Conservation (phyloP, 2,329 filamentous ascomycete species). For the Colletotrichum spinosum region DNA sequence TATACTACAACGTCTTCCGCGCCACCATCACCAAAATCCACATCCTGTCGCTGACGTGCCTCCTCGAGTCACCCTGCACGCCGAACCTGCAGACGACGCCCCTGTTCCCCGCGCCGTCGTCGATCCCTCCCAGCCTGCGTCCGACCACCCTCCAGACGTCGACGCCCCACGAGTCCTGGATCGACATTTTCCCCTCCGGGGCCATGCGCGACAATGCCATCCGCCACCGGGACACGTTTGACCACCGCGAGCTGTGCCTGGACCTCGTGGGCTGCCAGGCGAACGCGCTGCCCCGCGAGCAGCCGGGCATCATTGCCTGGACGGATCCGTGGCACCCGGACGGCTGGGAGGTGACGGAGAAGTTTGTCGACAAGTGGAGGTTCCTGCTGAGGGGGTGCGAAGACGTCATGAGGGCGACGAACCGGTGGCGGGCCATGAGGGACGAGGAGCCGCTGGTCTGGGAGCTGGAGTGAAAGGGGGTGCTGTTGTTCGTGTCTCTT, state of each 20-base stretch:
- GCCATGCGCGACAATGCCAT: constrained; percentile 45
- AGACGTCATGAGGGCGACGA: constrained; percentile 51
- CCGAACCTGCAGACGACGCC: constrained; percentile 36
- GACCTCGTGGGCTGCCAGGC: constrained; percentile 25
- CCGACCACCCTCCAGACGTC: constrained; percentile 41
- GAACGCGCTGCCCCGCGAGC: background rate
- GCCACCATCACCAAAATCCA: constrained; percentile 47
- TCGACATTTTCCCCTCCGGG: constrained; percentile 47
- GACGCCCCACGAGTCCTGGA: constrained; percentile 43
- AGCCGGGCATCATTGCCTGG: constrained; percentile 37
- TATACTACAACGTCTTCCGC: constrained; percentile 53
- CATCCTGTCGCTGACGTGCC: constrained; percentile 43
- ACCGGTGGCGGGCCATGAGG: constrained; percentile 46
- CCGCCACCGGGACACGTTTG: constrained; percentile 5
- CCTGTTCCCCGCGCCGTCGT: constrained; percentile 37
- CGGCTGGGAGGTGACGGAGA: constrained; percentile 60
- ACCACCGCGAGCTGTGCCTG: constrained; percentile 25
- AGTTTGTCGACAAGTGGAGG: constrained; percentile 59
- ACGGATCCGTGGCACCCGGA: constrained; percentile 49
- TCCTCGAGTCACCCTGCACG: constrained; percentile 37
- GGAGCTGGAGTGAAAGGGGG: constrained; percentile 15
- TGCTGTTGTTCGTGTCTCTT: no score
- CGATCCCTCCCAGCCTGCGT: constrained; percentile 40
- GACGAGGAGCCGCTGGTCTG: constrained; percentile 25
- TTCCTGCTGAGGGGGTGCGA: constrained; percentile 51